A percentile compares a stretch with the other conserved stretches of the same genome.
phyloP scores from a whole-genome alignment of 306 rosid species.

The Vigna radiata region DNA sequence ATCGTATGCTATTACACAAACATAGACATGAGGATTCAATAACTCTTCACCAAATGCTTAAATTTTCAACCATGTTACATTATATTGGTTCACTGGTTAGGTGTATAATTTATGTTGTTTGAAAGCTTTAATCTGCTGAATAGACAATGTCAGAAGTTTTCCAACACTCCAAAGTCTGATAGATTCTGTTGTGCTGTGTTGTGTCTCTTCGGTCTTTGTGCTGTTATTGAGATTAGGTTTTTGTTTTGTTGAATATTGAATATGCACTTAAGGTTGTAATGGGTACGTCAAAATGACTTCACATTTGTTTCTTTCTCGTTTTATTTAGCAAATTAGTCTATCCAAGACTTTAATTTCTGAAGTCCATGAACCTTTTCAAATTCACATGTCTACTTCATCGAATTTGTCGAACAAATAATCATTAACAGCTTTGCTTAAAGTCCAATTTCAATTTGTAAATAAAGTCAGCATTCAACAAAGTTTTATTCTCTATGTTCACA shows the following conservation, averaged over 20 bases:
- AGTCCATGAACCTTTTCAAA: background rate
- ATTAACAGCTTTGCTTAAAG: constrained; percentile 2
- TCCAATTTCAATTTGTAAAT: constrained; percentile 18
- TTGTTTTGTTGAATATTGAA: constrained; percentile 10
- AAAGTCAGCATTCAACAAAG: constrained; percentile 30
- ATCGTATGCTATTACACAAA: background rate
- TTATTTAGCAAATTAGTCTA: background rate
- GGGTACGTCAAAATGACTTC: constrained; percentile 17
- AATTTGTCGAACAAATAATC: background rate
- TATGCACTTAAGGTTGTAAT: background rate
- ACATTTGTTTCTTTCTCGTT: constrained; percentile 4
- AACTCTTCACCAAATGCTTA: background rate
- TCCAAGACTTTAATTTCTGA: background rate
- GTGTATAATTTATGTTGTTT: background rate
- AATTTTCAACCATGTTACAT: background rate
- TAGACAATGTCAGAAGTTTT: background rate
- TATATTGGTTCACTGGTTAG: background rate
- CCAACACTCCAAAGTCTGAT: background rate
- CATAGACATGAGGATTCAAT: background rate
- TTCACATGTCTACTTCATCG: background rate
- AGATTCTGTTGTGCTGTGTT: constrained; percentile 10
- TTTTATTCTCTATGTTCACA: constrained; percentile 28
- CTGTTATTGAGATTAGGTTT: constrained; percentile 37
- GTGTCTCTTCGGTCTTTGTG: constrained; percentile 2
- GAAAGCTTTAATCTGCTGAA: background rate